These are phyloP conservation scores for Mycogone perniciosa DNA, from an alignment of 2,329 filamentous ascomycete genomes.

Conservation along the genomic window DNA sequence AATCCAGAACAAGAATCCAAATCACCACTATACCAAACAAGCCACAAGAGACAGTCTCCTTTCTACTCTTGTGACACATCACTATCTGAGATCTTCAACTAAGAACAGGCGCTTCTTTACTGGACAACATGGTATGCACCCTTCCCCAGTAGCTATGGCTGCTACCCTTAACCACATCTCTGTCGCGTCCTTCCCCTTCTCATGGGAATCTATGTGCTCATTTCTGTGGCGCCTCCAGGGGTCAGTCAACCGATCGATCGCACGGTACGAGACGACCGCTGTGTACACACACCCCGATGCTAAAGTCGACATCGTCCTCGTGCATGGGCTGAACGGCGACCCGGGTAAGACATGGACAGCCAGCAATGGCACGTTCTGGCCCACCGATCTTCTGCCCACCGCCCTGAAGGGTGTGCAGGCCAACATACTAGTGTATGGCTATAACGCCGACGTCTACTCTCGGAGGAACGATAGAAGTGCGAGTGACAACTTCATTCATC, in stretches of 20 bases:
- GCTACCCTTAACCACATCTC: background rate
- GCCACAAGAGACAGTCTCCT: too few species aligned
- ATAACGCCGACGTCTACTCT: constrained; percentile 60
- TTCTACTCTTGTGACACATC: background rate
- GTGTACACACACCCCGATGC: constrained; percentile 55
- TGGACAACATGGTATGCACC: background rate
- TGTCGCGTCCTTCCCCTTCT: background rate
- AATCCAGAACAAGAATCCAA: too few species aligned
- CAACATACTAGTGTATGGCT: constrained; percentile 66
- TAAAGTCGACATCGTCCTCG: constrained; percentile 59
- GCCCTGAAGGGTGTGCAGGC: constrained; percentile 52
- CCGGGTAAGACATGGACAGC: constrained; percentile 58
- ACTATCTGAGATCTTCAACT: background rate
- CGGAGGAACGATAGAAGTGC: constrained; percentile 44
- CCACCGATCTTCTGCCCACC: constrained; percentile 57
- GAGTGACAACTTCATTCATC: constrained; percentile 61
- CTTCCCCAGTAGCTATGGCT: background rate
- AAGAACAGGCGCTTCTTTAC: background rate
- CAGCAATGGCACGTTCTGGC: constrained; percentile 59
- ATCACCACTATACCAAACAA: too few species aligned
- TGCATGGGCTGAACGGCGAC: constrained; percentile 64
- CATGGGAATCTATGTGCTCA: background rate
- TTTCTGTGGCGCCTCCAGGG: constrained; percentile 28
- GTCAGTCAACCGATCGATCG: constrained; percentile 24
- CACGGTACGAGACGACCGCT: constrained; percentile 51